Conservation (phyloP, 2,329 filamentous ascomycete species). For the Fusarium chuoi region DNA sequence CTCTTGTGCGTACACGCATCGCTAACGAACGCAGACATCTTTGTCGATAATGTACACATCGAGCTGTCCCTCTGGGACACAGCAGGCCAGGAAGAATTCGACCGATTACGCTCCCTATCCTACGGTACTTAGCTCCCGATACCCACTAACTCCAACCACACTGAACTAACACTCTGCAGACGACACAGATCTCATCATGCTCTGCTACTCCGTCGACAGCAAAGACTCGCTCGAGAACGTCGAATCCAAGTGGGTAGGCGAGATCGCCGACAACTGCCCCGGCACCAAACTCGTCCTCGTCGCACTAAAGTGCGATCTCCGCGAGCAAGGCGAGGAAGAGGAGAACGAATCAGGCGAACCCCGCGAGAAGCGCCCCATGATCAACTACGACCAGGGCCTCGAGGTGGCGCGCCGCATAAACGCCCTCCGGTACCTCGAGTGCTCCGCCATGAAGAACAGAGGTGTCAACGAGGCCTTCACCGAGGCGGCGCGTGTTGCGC, state of each 20-base stretch:
- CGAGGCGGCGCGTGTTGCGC: conserved; percentile 92
- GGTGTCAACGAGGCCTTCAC: conserved; percentile 99
- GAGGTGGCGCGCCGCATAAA: conserved; percentile 92
- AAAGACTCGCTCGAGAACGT: conserved; percentile 98
- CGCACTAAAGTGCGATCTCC: conserved; percentile 94
- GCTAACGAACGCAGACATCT: conserved; percentile 76
- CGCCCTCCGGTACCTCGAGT: conserved; percentile 94
- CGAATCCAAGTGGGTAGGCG: conserved; percentile 97
- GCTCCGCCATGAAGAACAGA: conserved; percentile 97
- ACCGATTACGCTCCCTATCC: conserved; percentile 91
- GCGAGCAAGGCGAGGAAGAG: conserved; percentile 80
- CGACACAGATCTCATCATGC: conserved; percentile 98
- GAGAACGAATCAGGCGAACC: conserved; percentile 60
- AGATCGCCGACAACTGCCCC: conserved; percentile 97
- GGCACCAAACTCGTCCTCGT: conserved; percentile 95
- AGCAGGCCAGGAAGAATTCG: conserved; percentile 98
- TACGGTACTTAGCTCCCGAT: conserved; percentile 71
- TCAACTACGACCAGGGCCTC: conserved; percentile 90
- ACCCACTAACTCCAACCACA: background rate
- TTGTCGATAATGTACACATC: conserved; percentile 96
- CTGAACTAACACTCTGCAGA: conserved; percentile 50
- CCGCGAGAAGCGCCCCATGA: conserved; percentile 75
- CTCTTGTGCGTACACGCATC: background rate
- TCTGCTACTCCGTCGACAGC: conserved; percentile 98
- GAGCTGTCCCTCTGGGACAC: conserved; percentile 99